These are phyloP conservation scores for Lactifluus hygrophoroides DNA, from an alignment of 768 basidiomycete genomes.

Conservation along the genomic window DNA sequence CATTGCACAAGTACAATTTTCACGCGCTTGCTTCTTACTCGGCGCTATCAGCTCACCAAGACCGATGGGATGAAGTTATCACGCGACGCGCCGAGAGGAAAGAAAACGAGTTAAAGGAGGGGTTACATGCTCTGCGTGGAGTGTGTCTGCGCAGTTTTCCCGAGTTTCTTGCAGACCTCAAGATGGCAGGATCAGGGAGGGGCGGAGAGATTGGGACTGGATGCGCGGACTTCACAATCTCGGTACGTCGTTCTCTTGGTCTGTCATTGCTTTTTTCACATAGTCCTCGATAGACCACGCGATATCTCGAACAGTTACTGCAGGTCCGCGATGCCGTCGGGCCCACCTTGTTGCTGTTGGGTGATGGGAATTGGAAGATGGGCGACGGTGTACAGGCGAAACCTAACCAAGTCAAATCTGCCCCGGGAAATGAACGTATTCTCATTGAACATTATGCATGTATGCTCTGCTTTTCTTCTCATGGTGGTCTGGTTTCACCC, in stretches of 20 bases:
- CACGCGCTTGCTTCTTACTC: conserved; percentile 69
- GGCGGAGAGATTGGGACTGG: conserved; percentile 56
- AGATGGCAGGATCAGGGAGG: conserved; percentile 48
- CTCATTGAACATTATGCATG: conserved; percentile 72
- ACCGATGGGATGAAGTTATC: conserved; percentile 61
- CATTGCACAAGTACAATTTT: conserved; percentile 70
- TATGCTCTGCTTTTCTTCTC: conserved; percentile 30
- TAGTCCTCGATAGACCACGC: conserved; percentile 40
- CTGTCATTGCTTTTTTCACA: not conserved
- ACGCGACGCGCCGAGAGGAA: conserved; percentile 36
- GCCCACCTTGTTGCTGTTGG: conserved; percentile 57
- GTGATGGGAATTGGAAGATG: conserved; percentile 91
- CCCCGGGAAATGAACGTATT: conserved; percentile 47
- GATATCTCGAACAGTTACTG: conserved; percentile 62
- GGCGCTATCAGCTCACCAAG: conserved; percentile 45
- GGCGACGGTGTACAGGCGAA: conserved; percentile 69
- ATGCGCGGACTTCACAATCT: conserved; percentile 50
- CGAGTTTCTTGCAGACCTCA: conserved; percentile 73
- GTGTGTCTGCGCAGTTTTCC: conserved; percentile 78
- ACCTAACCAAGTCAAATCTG: conserved; percentile 29
- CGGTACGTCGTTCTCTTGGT: conserved; percentile 31
- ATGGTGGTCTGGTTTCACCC: not conserved
- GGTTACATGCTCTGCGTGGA: conserved; percentile 50
- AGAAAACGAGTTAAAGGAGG: conserved; percentile 65
- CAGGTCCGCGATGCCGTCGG: conserved; percentile 61